phyloP scores from a whole-genome alignment of 306 rosid species.

The Dryas drummondii region DNA sequence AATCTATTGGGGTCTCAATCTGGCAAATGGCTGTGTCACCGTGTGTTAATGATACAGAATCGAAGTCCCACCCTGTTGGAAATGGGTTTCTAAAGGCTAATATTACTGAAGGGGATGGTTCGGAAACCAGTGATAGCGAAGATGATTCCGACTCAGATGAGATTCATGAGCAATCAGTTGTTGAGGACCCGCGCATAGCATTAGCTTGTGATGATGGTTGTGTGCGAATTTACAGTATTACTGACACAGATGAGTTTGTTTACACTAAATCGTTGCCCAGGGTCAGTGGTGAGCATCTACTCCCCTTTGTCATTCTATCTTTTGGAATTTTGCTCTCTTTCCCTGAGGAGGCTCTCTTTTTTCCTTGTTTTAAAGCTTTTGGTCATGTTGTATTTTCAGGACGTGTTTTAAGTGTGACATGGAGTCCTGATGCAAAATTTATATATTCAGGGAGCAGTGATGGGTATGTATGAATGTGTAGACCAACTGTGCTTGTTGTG shows the following conservation, averaged over 20 bases:
- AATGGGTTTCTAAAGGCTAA: conserved; percentile 45
- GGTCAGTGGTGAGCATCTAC: conserved; percentile 73
- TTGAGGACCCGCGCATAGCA: conserved; percentile 52
- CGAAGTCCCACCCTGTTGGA: conserved; percentile 18
- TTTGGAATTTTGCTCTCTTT: neutral
- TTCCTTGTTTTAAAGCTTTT: conserved; percentile 10
- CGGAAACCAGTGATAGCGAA: conserved; percentile 44
- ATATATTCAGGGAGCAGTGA: conserved; percentile 90
- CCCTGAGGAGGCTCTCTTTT: neutral
- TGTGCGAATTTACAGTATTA: conserved; percentile 61
- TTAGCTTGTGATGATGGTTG: conserved; percentile 77
- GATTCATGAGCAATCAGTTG: conserved; percentile 26
- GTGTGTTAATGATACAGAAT: conserved; percentile 24
- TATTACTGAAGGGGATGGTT: conserved; percentile 9
- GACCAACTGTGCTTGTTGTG: neutral
- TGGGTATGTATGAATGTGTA: conserved; percentile 58
- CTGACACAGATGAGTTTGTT: conserved; percentile 56
- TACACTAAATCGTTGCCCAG: conserved; percentile 67
- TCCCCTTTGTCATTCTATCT: conserved; percentile 15
- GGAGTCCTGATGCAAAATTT: conserved; percentile 73
- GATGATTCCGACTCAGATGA: conserved; percentile 48
- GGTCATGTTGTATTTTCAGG: conserved; percentile 46
- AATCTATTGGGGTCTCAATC: conserved; percentile 66
- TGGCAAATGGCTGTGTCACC: conserved; percentile 86
- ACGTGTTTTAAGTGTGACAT: conserved; percentile 73